Evolutionary conservation across 2,329 filamentous ascomycete genomes (phyloP).

Genomic region (Colletotrichum orbiculare): DNA sequence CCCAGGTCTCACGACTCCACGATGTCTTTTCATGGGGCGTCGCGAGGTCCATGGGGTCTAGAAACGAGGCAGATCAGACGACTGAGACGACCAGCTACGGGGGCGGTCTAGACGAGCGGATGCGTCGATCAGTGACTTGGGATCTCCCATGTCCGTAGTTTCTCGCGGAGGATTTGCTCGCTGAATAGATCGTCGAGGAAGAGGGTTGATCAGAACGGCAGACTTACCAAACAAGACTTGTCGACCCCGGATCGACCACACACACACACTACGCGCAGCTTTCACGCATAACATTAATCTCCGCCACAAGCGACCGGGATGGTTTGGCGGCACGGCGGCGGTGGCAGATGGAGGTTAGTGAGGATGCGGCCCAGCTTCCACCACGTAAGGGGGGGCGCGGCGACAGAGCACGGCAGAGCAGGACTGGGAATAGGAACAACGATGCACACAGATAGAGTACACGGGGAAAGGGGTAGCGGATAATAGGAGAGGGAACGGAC

Average conservation of each 20-base stretch:
- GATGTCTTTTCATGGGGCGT: not conserved
- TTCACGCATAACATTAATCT: constrained; percentile 23
- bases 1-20: constrained; percentile 26
- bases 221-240: too few relatives aligned
- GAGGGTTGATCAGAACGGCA: too few relatives aligned
- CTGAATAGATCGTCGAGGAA: too few relatives aligned
- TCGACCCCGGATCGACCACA: too few relatives aligned
- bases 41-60: constrained; percentile 16
- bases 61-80: constrained; percentile 18
- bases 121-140: constrained; percentile 1
- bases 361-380: constrained; percentile 6
- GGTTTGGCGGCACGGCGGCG: not conserved
- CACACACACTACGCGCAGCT: not conserved
- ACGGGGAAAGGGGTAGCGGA: not conserved
- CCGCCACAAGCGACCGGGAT: constrained; percentile 24
- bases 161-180: not conserved
- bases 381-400: not conserved
- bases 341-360: constrained; percentile 18
- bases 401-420: not conserved
- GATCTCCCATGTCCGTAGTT: not conserved
- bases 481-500: not conserved
- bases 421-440: constrained; percentile 19
- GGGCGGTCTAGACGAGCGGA: not conserved
- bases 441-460: constrained; percentile 29
- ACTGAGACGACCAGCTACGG: not conserved